Base-by-base conservation (phyloP, 208 protist species). In the Trypanosoma avium region DNA sequence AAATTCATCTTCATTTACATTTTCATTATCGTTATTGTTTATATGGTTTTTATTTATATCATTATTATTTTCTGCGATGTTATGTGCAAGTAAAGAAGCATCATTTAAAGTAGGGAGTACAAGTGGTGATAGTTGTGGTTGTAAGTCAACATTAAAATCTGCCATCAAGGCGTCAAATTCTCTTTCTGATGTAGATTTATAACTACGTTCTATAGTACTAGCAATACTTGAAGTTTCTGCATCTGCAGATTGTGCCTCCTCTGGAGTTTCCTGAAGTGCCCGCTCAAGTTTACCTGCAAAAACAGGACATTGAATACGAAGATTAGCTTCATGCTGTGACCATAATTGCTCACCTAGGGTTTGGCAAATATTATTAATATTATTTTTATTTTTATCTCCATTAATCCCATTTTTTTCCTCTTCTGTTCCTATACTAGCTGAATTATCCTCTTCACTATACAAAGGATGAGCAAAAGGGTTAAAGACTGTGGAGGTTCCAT, bases 201-300 rank as follows among this genome's bases (percentile, higher is more conserved):
- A n/a, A 35, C 75, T 65, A 5, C 78, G 79, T 19, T 88, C 86
- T 21, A 83, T 52, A 15, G 82, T 87, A 70, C 86, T 93, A 30
- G 81, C 75, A 0, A 87, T 54, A 55, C 86, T 93, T 27, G 79
- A 89, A 2, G 75, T 81, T 64, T 90, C 80, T 12, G 66, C 70
- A 46, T 92, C 85, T 8, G 56, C 55, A 40, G 75, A 77, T 30
- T 74, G 68, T 15, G 86, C 86, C 74, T 94, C 76, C 67, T 87
- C 77, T 4, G 83, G 79, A 7, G 87, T 89, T 55, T 90, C 78
- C 48, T 61, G 52, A 36, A 90, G 70, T 52, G 64, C 70, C 40
- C 30, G 52, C 42, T 71, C 63, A 33, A 93, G 65, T 12, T 61
- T 66, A 0, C 59, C 55, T 22, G 67, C 55, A 43, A 93, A 65